phyloP scores from a whole-genome alignment of 1,139 yeast genomes.

The Kodamaea sp. region DNA sequence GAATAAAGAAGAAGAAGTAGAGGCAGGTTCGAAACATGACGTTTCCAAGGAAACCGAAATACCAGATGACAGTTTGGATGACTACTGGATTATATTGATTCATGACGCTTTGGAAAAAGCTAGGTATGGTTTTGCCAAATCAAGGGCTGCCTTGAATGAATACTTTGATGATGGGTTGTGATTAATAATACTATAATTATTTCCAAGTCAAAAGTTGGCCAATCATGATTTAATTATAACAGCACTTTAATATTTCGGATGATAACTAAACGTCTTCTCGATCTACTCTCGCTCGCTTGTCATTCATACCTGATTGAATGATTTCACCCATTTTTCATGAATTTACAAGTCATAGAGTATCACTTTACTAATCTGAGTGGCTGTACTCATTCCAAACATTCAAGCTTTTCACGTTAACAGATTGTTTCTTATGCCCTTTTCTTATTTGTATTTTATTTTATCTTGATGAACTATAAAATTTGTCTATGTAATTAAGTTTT shows the following conservation, averaged over 20 bases:
- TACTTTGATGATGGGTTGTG: constrained; percentile 50
- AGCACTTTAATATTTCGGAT: no score
- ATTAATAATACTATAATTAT: background rate
- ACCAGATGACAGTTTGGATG: constrained; percentile 25
- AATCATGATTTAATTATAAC: no score
- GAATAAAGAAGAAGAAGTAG: constrained; percentile 1
- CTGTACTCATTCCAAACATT: no score
- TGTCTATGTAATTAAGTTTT: background rate
- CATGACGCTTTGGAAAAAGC: constrained; percentile 58
- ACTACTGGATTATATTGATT: constrained; percentile 49
- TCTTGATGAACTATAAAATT: background rate
- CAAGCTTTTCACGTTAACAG: background rate
- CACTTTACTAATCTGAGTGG: no score
- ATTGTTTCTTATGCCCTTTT: background rate
- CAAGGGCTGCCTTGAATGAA: constrained; percentile 54
- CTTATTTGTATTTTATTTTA: constrained; percentile 3
- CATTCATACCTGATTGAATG: no score
- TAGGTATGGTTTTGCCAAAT: constrained; percentile 51
- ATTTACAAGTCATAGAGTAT: no score
- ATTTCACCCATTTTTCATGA: no score
- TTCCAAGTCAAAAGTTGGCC: no score
- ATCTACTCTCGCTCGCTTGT: no score
- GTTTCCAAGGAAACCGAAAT: background rate
- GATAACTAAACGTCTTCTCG: no score
- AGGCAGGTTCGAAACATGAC: background rate